Percentiles rank a stretch among this genome's conserved stretches.
These are phyloP conservation scores for Nitzschia sp. DNA, from an alignment of 108 stramenopile species.

Conservation along the genomic window DNA sequence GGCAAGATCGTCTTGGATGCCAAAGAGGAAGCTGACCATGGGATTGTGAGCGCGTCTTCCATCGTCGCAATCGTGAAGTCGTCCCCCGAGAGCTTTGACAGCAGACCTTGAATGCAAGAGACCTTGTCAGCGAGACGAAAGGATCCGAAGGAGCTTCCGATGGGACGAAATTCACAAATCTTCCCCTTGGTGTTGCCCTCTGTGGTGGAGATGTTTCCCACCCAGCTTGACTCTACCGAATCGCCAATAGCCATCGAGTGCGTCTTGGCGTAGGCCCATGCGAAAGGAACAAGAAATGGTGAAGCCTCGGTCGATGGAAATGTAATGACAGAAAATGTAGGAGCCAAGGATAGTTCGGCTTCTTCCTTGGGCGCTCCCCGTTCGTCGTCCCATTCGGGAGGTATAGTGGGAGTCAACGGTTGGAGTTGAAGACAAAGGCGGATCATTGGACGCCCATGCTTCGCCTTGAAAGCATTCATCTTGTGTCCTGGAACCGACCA, in stretches of 20 bases:
- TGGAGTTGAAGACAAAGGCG: constrained; percentile 35
- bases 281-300: constrained; percentile 56
- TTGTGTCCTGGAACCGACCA: constrained; percentile 3
- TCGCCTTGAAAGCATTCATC: neutral
- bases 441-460: neutral
- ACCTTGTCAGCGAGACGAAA: constrained; percentile 29
- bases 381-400: constrained; percentile 14
- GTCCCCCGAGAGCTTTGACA: neutral
- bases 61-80: neutral
- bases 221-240: constrained; percentile 4
- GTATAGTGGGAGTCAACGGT: constrained; percentile 41
- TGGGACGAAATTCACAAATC: neutral
- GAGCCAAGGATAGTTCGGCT: constrained; percentile 16
- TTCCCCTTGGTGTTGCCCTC: neutral
- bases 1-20: neutral
- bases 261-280: constrained; percentile 37
- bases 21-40: neutral
- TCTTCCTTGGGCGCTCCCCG: neutral
- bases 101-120: neutral
- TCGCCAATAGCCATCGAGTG: constrained; percentile 31
- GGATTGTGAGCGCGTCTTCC: neutral
- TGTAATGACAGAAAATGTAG: constrained; percentile 44
- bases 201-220: too few relatives aligned
- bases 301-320: constrained; percentile 23
- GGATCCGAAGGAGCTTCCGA: constrained; percentile 4